Conservation (phyloP, 805 yeast genomes). For the Pichia deserticola region DNA sequence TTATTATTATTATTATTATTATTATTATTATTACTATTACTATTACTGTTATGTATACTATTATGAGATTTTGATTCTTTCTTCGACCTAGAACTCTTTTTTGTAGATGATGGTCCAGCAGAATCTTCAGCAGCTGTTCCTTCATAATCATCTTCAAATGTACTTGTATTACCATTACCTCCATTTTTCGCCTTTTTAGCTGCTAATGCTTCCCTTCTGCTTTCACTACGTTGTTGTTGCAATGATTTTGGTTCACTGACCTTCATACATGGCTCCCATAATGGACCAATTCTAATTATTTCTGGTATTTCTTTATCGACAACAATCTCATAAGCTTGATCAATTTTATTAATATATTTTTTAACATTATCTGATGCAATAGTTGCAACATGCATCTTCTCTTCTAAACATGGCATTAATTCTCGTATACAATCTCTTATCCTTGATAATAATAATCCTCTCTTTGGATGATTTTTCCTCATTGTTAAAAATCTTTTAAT, state of each 20-base stretch:
- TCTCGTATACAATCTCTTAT: constrained; percentile 49
- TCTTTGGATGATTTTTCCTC: constrained; percentile 31
- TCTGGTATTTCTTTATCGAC: constrained; percentile 77
- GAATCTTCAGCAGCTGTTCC: constrained; percentile 17
- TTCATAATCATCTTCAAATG: constrained; percentile 19
- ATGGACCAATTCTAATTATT: constrained; percentile 64
- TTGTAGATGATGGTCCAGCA: constrained; percentile 3
- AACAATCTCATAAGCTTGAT: constrained; percentile 73
- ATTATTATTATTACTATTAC: too few species aligned
- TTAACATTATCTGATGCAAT: constrained; percentile 75
- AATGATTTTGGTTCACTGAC: constrained; percentile 51
- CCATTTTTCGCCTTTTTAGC: constrained; percentile 57
- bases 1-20: too few species aligned
- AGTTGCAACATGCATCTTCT: constrained; percentile 94
- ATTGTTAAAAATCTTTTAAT: constrained; percentile 42
- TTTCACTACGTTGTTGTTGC: constrained; percentile 73
- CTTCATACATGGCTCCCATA: constrained; percentile 87
- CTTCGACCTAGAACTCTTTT: background rate
- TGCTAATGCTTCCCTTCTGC: constrained; percentile 83
- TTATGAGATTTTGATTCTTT: background rate
- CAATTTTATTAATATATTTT: constrained; percentile 63
- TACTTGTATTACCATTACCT: constrained; percentile 12
- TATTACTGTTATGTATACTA: too few species aligned
- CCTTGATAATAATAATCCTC: constrained; percentile 30
- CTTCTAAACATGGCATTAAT: constrained; percentile 86